These are phyloP conservation scores for Pleodorina starrii DNA, from an alignment of 139 green algal species.

Conservation along the genomic window DNA sequence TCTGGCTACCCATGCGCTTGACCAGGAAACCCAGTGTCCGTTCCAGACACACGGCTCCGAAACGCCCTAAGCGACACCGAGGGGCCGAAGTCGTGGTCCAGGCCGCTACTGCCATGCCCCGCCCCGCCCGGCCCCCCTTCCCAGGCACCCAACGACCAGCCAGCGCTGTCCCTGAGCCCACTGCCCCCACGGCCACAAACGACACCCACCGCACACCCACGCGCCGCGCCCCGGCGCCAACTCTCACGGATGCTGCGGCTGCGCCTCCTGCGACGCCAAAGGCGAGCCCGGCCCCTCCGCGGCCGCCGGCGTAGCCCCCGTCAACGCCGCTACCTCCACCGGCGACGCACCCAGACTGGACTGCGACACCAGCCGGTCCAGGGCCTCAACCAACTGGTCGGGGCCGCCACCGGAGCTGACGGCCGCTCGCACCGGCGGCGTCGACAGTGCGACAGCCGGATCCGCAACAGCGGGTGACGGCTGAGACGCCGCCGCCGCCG, in stretches of 20 bases:
- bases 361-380: slow-evolving; percentile 40
- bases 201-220: background rate
- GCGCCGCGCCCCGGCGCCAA: background rate
- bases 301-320: background rate
- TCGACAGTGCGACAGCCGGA: background rate
- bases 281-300: background rate
- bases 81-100: too few species aligned
- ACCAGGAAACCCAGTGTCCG: too few species aligned
- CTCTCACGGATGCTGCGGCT: background rate
- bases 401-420: background rate
- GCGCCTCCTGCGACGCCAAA: background rate
- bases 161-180: background rate
- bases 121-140: too few species aligned
- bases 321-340: background rate
- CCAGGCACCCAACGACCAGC: too few species aligned
- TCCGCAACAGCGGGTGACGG: background rate
- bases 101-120: too few species aligned
- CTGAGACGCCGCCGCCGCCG: too few species aligned
- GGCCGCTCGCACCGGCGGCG: background rate
- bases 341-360: background rate
- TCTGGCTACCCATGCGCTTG: too few species aligned
- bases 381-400: slow-evolving; percentile 38
- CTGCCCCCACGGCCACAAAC: background rate
- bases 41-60: too few species aligned
- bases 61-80: too few species aligned